phyloP scores from a whole-genome alignment of 1,284 basidiomycete species.

The Apiotrichum brassicae region DNA sequence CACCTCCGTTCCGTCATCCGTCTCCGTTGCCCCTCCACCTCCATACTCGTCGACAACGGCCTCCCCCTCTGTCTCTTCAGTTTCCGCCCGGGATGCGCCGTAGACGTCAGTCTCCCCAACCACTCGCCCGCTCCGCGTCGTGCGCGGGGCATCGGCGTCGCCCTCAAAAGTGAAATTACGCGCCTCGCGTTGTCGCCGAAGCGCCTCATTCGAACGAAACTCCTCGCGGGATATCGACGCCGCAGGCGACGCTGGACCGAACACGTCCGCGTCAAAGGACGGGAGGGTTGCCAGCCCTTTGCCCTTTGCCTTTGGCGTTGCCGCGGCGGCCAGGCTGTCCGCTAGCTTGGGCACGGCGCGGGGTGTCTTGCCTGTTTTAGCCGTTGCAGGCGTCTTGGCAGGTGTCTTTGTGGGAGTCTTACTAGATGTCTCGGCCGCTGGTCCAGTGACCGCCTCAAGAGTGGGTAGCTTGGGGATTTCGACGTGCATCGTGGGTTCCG shows the following conservation, averaged over 20 bases:
- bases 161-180: constrained; percentile 44
- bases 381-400: too few species aligned
- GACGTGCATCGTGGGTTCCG: too few species aligned
- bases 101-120: constrained; percentile 26
- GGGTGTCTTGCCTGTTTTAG: too few species aligned
- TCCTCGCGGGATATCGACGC: constrained; percentile 16
- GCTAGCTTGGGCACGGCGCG: constrained; percentile 9
- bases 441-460: too few species aligned
- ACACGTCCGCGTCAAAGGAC: constrained; percentile 16
- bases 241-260: constrained; percentile 5
- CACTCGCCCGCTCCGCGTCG: constrained; percentile 38
- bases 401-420: too few species aligned
- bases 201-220: constrained; percentile 41
- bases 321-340: constrained; percentile 3
- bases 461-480: too few species aligned
- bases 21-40: constrained; percentile 8
- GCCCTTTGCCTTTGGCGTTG: neutral
- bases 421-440: too few species aligned
- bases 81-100: constrained; percentile 10
- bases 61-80: constrained; percentile 3
- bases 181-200: constrained; percentile 38
- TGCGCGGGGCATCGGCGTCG: constrained; percentile 37
- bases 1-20: neutral
- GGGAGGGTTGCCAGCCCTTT: constrained; percentile 3
- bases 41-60: neutral